Conservation (phyloP, 345 rosid species). For the Populus deltoides region DNA sequence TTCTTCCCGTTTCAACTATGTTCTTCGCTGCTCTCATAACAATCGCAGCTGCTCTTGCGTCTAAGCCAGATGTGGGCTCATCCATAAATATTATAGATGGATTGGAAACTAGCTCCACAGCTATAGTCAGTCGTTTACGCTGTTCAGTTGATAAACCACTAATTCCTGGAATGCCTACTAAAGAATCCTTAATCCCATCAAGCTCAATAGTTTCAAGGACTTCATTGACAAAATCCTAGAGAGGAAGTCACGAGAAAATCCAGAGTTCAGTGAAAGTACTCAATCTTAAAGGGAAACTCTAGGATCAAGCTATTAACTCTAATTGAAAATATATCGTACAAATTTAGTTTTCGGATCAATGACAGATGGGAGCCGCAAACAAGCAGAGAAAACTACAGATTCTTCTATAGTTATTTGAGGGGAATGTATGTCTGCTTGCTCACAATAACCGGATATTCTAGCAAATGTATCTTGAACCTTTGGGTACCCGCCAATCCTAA, state of each 20-base stretch:
- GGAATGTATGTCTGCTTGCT: constrained; percentile 80
- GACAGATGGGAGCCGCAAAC: constrained; percentile 66
- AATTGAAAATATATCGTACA: constrained; percentile 28
- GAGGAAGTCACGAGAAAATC: neutral
- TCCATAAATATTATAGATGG: constrained; percentile 85
- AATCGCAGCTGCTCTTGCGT: constrained; percentile 85
- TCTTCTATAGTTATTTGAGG: constrained; percentile 68
- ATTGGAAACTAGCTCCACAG: constrained; percentile 81
- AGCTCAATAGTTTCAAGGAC: constrained; percentile 75
- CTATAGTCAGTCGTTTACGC: constrained; percentile 68
- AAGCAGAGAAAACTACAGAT: constrained; percentile 68
- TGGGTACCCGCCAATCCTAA: constrained; percentile 59
- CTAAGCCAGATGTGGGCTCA: constrained; percentile 80
- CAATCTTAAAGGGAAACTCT: no score
- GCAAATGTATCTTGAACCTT: constrained; percentile 78
- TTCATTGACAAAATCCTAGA: constrained; percentile 67
- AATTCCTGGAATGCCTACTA: constrained; percentile 62
- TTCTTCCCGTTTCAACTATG: constrained; percentile 69
- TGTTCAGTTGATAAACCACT: constrained; percentile 78
- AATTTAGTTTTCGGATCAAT: constrained; percentile 54
- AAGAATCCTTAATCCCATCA: constrained; percentile 56
- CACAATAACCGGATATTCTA: constrained; percentile 79
- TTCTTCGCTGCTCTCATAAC: constrained; percentile 84
- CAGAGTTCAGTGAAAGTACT: no score
- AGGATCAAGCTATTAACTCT: neutral